phyloP scores from a whole-genome alignment of 768 basidiomycete genomes.

The Coprinellus micaceus region DNA sequence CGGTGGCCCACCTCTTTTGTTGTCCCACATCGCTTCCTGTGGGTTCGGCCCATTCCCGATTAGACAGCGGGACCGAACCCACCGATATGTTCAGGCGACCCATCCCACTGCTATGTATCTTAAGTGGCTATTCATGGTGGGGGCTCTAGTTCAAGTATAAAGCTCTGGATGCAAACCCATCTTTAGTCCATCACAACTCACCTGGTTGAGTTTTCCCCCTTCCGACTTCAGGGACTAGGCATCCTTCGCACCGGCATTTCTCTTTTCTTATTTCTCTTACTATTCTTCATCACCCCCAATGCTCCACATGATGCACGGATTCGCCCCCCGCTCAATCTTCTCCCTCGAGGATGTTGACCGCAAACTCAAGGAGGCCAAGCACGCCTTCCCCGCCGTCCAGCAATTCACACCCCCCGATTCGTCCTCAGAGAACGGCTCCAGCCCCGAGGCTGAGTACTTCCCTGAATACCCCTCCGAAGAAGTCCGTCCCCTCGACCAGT shows the following conservation, averaged over 20 bases:
- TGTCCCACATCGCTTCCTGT: no score
- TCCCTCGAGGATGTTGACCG: conserved; percentile 52
- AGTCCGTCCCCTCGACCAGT: conserved; percentile 68
- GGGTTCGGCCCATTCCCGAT: no score
- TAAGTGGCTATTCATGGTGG: neutral
- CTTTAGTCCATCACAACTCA: neutral
- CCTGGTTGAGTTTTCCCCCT: neutral
- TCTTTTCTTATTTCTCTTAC: neutral
- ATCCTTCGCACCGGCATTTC: neutral
- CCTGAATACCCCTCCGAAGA: conserved; percentile 9
- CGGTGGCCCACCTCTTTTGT: no score
- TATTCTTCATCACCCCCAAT: neutral
- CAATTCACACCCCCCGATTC: conserved; percentile 4
- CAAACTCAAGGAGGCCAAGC: conserved; percentile 32
- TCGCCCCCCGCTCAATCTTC: conserved; percentile 6
- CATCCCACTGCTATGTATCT: no score
- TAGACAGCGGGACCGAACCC: no score
- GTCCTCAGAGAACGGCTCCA: conserved; percentile 2
- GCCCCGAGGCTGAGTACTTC: conserved; percentile 4
- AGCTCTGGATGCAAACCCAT: neutral
- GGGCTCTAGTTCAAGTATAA: neutral
- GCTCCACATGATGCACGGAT: neutral
- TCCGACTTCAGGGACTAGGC: neutral
- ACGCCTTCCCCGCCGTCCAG: conserved; percentile 9
- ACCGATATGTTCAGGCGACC: no score